A percentile compares a stretch with the other conserved stretches of the same genome.
Conservation (phyloP, 2,329 filamentous ascomycete genomes). For the Aureobasidium sp. region DNA sequence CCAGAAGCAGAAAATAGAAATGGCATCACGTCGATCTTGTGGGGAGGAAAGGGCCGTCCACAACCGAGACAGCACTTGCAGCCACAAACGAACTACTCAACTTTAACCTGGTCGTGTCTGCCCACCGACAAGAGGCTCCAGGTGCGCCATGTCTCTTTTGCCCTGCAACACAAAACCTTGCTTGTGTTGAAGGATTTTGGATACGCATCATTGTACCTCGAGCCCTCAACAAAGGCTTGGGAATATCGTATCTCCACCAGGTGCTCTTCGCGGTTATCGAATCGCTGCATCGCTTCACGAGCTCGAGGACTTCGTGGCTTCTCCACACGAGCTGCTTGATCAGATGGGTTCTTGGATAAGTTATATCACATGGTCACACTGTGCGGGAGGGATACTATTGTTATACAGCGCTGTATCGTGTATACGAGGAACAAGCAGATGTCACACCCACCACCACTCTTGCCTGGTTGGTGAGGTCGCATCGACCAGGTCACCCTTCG, state of each 20-base stretch:
- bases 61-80: background rate
- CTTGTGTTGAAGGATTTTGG: background rate
- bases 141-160: background rate
- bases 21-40: constrained; percentile 6
- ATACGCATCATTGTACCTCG: background rate
- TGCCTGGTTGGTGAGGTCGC: background rate
- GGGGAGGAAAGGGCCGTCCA: background rate
- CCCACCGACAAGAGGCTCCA: background rate
- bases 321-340: background rate
- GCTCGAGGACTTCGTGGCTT: background rate
- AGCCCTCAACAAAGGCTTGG: background rate
- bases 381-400: background rate
- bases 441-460: background rate
- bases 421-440: constrained; percentile 3
- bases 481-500: background rate
- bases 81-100: constrained; percentile 1
- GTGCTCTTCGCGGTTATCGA: background rate
- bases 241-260: background rate
- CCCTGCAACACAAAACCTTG: background rate
- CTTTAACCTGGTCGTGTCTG: background rate
- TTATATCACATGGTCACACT: background rate
- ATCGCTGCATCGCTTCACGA: background rate
- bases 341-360: background rate
- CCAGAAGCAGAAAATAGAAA: constrained; percentile 7
- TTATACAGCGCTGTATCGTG: background rate